Evolutionary conservation across 2,329 filamentous ascomycete genomes (phyloP), one percentile per base, ranked within the genome.

Genomic region (Paramyrothecium sp.): DNA sequence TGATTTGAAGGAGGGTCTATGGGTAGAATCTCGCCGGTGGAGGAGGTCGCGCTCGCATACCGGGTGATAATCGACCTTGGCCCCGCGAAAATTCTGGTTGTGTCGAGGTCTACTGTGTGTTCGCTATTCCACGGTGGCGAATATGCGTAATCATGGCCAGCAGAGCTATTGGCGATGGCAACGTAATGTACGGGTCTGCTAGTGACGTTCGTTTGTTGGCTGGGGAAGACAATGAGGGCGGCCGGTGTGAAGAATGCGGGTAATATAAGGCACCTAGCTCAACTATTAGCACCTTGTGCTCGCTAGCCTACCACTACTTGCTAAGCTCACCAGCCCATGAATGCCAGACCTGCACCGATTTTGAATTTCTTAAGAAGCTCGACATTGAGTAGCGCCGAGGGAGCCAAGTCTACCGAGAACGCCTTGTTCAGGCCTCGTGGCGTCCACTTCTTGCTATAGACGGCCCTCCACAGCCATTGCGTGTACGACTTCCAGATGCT

Each of bases 401-500:
- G 55, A 23, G 53, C 56, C 10, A 23, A n/a, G 10, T 54, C 53
- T 5, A 22, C 51, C 19, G 17, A n/a, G 22, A 57, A 57, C 13
- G 56, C 53, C 19, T 54, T 57, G 56, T 57, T 57, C 22, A 54
- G 47, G 23, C 56, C 56, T 16, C 51, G 47, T 30, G 53, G 47
- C 3, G 56, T 57, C 53, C 56, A 57, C 2, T 3, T 34, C 3
- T 23, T 44, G 17, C 19, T 26, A 41, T 57, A 57, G 33, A 57
- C 56, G 4, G 56, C 52, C 48, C 19, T 47, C 53, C 56, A 57
- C 4, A 57, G 56, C 56, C 56, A 57, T 38, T 57, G 56, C 2
- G 56, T 57, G 34, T 49, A 57, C 2, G 38, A 52, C 47, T 52
- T 57, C 56, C 56, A 57, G 20, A 57, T 53, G 20, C 56, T 54